Evolutionary conservation across 768 basidiomycete species (phyloP).

Genomic region (Nevesoporus exiguus): DNA sequence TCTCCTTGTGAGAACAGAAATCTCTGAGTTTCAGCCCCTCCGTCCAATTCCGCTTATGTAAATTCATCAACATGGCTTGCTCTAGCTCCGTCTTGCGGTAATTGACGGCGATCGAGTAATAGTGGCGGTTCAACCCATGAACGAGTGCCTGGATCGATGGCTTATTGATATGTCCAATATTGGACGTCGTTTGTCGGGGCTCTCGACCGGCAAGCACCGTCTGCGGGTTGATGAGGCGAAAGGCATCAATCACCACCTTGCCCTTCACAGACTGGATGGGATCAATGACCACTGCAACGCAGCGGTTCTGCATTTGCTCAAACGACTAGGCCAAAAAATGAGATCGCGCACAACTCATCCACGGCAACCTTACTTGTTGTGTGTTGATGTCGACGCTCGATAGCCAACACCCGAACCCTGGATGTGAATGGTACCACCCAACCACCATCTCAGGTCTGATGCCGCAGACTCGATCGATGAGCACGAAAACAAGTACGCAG

Average conservation of each 20-base stretch:
- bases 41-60: conserved; percentile 99
- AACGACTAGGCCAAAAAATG: conserved; percentile 65
- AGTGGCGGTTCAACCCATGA: conserved; percentile 96
- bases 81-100: conserved; percentile 98
- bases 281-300: conserved; percentile 96
- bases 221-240: conserved; percentile 93
- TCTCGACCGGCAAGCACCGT: conserved; percentile 89
- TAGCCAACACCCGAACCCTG: conserved; percentile 99
- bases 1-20: conserved; percentile 83
- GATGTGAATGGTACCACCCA: conserved; percentile 99
- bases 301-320: conserved; percentile 87
- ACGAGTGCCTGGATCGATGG: conserved; percentile 99
- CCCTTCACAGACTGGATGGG: conserved; percentile 99
- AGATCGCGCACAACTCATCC: conserved; percentile 7
- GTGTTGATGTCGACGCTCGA: conserved; percentile 99
- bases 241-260: conserved; percentile 99
- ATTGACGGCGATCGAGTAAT: conserved; percentile 96
- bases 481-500: background rate
- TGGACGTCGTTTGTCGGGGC: conserved; percentile 95
- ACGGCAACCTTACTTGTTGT: conserved; percentile 64
- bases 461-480: conserved; percentile 8
- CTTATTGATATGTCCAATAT: conserved; percentile 98
- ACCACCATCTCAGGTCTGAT: conserved; percentile 93
- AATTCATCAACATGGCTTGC: conserved; percentile 97
- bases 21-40: conserved; percentile 91